phyloP scores from a whole-genome alignment of 805 yeast species.

The Millerago galiae region DNA sequence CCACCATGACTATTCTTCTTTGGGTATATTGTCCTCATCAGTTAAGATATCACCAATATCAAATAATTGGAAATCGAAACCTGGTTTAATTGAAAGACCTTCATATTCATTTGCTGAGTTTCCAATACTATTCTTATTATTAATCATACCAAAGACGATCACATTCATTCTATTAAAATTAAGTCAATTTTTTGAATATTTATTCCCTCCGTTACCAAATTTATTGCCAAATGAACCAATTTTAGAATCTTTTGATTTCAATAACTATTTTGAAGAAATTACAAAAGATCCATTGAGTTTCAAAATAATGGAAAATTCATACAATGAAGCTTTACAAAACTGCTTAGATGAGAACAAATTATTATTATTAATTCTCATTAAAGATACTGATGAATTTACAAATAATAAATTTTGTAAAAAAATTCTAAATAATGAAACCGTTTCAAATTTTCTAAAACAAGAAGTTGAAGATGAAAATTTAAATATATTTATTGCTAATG shows the following conservation, averaged over 20 bases:
- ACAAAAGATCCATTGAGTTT: constrained; percentile 14
- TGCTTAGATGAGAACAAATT: constrained; percentile 17
- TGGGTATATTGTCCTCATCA: constrained; percentile 14
- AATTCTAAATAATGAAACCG: constrained; percentile 33
- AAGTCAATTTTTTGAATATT: constrained; percentile 26
- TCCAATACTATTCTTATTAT: constrained; percentile 43
- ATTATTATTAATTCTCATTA: constrained; percentile 15
- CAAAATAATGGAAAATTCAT: constrained; percentile 14
- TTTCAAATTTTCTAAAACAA: neutral
- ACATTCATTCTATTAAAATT: constrained; percentile 36
- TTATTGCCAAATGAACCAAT: constrained; percentile 28
- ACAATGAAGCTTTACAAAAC: constrained; percentile 17
- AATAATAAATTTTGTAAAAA: constrained; percentile 38
- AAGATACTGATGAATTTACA: constrained; percentile 14
- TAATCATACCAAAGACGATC: constrained; percentile 49
- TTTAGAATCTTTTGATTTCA: constrained; percentile 10
- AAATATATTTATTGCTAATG: constrained; percentile 60
- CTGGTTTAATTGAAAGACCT: constrained; percentile 7
- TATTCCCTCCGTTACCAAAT: constrained; percentile 30
- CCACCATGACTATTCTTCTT: too few relatives aligned
- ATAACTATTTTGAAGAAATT: constrained; percentile 6
- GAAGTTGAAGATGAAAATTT: constrained; percentile 41
- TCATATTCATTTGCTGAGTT: constrained; percentile 8
- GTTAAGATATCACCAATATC: constrained; percentile 30
- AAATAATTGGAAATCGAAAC: constrained; percentile 17